phyloP scores from a whole-genome alignment of 345 rosid genomes.

The Anastatica hierochuntica region DNA sequence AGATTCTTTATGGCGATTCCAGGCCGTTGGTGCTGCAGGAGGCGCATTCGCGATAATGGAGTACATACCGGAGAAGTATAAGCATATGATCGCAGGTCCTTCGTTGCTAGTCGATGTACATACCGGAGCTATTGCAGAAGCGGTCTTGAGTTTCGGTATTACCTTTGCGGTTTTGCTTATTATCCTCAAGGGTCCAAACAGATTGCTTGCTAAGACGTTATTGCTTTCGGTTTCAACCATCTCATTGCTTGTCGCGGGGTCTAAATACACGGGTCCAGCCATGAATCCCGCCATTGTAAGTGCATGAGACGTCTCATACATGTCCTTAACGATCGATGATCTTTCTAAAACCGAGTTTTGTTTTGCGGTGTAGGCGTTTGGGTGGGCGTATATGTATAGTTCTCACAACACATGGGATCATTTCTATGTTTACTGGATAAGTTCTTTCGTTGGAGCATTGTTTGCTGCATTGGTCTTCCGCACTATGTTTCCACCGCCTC shows the following conservation, averaged over 20 bases:
- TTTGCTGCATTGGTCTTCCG: slow-evolving; percentile 78
- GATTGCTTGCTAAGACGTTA: slow-evolving; percentile 41
- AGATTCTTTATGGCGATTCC: slow-evolving; percentile 7
- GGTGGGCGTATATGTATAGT: slow-evolving; percentile 84
- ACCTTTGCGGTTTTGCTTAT: slow-evolving; percentile 64
- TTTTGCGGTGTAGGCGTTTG: slow-evolving; percentile 62
- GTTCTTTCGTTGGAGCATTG: slow-evolving; percentile 80
- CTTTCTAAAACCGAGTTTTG: neutral
- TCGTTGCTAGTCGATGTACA: slow-evolving; percentile 71
- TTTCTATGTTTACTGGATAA: slow-evolving; percentile 85
- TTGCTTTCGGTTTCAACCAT: slow-evolving; percentile 61
- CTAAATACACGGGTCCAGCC: slow-evolving; percentile 84
- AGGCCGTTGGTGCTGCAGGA: slow-evolving; percentile 92
- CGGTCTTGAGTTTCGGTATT: slow-evolving; percentile 65
- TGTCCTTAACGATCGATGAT: neutral
- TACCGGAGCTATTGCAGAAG: slow-evolving; percentile 92
- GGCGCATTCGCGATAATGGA: slow-evolving; percentile 79
- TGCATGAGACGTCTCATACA: too few species aligned
- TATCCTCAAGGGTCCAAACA: slow-evolving; percentile 64
- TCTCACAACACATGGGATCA: slow-evolving; percentile 95
- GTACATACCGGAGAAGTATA: slow-evolving; percentile 60
- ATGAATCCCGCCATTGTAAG: slow-evolving; percentile 99
- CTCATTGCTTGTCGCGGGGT: slow-evolving; percentile 49
- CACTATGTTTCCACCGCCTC: slow-evolving; percentile 42
- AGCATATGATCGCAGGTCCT: slow-evolving; percentile 81